These are phyloP conservation scores for Acacia acuminata DNA, from an alignment of 306 rosid species.

Conservation along the genomic window DNA sequence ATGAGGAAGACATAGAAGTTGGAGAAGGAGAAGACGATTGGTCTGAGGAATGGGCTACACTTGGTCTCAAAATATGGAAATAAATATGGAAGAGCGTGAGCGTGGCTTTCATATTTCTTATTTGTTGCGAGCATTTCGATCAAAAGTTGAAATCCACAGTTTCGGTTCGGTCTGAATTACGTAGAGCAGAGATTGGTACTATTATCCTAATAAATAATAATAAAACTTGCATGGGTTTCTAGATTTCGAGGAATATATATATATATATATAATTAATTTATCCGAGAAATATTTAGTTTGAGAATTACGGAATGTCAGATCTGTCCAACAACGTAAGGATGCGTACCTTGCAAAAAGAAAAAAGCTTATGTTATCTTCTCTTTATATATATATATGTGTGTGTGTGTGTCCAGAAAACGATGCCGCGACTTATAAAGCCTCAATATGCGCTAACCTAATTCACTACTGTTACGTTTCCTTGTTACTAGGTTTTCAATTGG, in stretches of 20 bases:
- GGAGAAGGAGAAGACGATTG: conserved; percentile 64
- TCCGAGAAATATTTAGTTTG: conserved; percentile 38
- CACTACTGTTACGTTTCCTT: background rate
- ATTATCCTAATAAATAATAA: conserved; percentile 25
- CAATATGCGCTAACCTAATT: conserved; percentile 24
- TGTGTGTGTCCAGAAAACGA: conserved; percentile 31
- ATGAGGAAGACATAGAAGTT: conserved; percentile 57
- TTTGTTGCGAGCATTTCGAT: conserved; percentile 54
- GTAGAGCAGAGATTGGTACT: conserved; percentile 28
- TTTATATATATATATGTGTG: background rate
- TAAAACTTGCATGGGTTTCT: conserved; percentile 57
- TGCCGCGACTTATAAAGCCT: conserved; percentile 26
- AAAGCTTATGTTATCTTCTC: conserved; percentile 8
- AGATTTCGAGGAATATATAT: conserved; percentile 37
- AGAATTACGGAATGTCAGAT: conserved; percentile 90
- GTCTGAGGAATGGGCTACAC: conserved; percentile 88
- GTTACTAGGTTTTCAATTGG: background rate
- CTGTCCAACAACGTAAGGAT: conserved; percentile 36
- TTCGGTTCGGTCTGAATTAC: conserved; percentile 27
- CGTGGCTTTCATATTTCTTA: conserved; percentile 41
- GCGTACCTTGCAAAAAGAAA: conserved; percentile 42
- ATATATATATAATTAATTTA: background rate
- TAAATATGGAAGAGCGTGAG: conserved; percentile 66
- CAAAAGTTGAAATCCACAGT: conserved; percentile 39
- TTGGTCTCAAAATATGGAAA: conserved; percentile 41